These are phyloP conservation scores for Phytophthora tentaculata DNA, from an alignment of 352 stramenopile genomes.

Conservation along the genomic window DNA sequence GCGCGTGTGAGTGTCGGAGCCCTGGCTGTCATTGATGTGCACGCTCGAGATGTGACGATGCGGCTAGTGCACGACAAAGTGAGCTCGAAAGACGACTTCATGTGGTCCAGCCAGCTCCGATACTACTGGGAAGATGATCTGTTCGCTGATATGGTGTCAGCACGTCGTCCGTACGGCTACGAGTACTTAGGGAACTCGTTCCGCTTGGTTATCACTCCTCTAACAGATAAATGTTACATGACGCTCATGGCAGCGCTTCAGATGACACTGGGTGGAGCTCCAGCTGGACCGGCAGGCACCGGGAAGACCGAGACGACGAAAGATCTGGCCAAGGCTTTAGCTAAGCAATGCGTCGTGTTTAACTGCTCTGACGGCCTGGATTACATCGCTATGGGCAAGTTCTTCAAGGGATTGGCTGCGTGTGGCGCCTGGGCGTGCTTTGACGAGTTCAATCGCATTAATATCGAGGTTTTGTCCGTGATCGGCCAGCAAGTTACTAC, in stretches of 20 bases:
- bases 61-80: constrained; percentile 88
- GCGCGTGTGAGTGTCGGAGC: constrained; percentile 93
- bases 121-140: constrained; percentile 94
- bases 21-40: constrained; percentile 95
- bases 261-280: constrained; percentile 94
- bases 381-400: constrained; percentile 96
- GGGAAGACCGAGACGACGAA: constrained; percentile 96
- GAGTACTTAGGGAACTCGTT: constrained; percentile 96
- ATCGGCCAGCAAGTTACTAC: constrained; percentile 89
- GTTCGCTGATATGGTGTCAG: constrained; percentile 92
- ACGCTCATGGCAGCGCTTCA: constrained; percentile 95
- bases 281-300: constrained; percentile 92
- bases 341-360: constrained; percentile 96
- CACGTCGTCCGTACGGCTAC: constrained; percentile 92
- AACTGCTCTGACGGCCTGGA: constrained; percentile 96
- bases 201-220: constrained; percentile 93
- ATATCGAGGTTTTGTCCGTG: constrained; percentile 92
- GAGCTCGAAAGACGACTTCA: constrained; percentile 91
- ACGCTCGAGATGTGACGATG: constrained; percentile 93
- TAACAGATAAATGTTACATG: constrained; percentile 97
- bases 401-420: constrained; percentile 92
- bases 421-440: constrained; percentile 96
- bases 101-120: constrained; percentile 94
- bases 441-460: constrained; percentile 97
- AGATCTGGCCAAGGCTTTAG: constrained; percentile 93